phyloP scores from a whole-genome alignment of 305 asterid genomes.

The Solanum hybrid region DNA sequence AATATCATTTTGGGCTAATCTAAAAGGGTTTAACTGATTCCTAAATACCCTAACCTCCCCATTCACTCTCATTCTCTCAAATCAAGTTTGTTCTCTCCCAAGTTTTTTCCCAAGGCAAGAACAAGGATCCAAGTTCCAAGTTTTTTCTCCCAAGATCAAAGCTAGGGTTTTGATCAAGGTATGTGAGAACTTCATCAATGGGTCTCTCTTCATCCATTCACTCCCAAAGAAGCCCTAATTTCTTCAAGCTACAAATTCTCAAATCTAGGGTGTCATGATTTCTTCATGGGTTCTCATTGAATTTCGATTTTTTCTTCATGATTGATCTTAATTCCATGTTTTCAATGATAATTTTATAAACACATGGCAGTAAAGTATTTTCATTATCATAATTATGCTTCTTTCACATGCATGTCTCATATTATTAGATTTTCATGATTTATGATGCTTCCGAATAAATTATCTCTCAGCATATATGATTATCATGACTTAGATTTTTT shows the following conservation, averaged over 20 bases:
- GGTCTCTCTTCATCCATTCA: background rate
- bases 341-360: background rate
- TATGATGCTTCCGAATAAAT: background rate
- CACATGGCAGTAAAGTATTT: background rate
- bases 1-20: background rate
- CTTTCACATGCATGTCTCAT: background rate
- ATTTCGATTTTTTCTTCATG: background rate
- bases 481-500: background rate
- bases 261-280: background rate
- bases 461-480: background rate
- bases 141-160: background rate
- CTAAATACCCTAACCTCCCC: background rate
- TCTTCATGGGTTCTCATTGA: background rate
- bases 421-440: background rate
- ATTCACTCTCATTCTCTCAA: background rate
- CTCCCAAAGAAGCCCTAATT: background rate
- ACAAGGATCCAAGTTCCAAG: background rate
- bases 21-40: background rate
- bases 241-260: background rate
- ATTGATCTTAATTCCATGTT: background rate
- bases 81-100: background rate
- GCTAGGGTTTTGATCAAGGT: background rate
- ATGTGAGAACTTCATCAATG: background rate
- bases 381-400: background rate
- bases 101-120: background rate